Evolutionary conservation across 75 land plant species (phyloP).

Genomic region (Pinus albicaulis): DNA sequence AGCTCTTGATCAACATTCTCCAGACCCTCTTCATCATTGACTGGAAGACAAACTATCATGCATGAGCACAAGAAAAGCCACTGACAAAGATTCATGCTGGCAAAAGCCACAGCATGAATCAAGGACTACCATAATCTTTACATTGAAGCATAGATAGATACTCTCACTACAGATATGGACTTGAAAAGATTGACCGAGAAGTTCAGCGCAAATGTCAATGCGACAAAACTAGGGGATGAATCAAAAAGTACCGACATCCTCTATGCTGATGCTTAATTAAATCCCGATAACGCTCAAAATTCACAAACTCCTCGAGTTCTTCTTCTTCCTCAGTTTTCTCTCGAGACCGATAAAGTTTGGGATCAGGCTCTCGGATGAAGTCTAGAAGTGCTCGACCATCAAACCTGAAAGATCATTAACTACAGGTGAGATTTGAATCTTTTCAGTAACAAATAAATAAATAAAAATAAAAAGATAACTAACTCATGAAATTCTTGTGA

Average conservation of each 20-base stretch:
- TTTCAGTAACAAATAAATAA: background rate
- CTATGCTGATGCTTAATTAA: slow-evolving; percentile 97
- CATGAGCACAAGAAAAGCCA: slow-evolving; percentile 14
- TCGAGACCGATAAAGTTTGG: slow-evolving; percentile 29
- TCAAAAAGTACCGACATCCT: slow-evolving; percentile 95
- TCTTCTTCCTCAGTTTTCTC: slow-evolving; percentile 98
- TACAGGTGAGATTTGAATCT: background rate
- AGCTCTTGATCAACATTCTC: slow-evolving; percentile 85
- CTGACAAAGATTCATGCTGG: slow-evolving; percentile 1
- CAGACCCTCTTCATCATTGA: slow-evolving; percentile 92
- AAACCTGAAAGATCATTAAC: slow-evolving; percentile 52
- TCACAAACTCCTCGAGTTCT: slow-evolving; percentile 98
- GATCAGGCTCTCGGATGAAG: slow-evolving; percentile 76
- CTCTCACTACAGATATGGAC: slow-evolving; percentile 4
- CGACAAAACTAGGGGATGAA: slow-evolving; percentile 14
- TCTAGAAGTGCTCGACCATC: slow-evolving; percentile 99
- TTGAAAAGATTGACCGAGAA: slow-evolving; percentile 11
- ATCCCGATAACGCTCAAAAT: slow-evolving; percentile 99
- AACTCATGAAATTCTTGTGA: background rate
- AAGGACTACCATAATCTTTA: slow-evolving; percentile 8
- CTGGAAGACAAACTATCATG: slow-evolving; percentile 38
- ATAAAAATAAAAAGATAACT: background rate
- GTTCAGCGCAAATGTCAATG: slow-evolving; percentile 16
- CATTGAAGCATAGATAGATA: slow-evolving; percentile 7
- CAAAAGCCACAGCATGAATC: slow-evolving; percentile 9